phyloP scores from a whole-genome alignment of 2,329 filamentous ascomycete genomes.

The Cladosporium sp. region DNA sequence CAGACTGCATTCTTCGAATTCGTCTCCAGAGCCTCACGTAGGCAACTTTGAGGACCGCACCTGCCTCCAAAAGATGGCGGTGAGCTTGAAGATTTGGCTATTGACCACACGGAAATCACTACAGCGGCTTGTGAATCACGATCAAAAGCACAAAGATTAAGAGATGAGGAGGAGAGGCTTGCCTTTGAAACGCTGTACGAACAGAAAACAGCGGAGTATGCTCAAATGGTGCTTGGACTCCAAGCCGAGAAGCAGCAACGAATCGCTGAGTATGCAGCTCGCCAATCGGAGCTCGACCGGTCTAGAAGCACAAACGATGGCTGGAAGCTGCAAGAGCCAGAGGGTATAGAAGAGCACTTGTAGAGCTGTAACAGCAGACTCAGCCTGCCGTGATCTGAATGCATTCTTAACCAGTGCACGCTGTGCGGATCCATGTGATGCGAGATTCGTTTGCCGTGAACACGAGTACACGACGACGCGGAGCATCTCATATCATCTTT shows the following conservation, averaged over 20 bases:
- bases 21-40: background rate
- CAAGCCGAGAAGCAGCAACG: background rate
- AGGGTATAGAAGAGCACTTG: background rate
- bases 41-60: background rate
- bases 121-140: too few species aligned
- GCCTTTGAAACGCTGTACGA: conserved; percentile 7
- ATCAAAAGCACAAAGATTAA: too few species aligned
- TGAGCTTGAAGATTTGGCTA: too few species aligned
- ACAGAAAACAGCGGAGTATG: conserved; percentile 5
- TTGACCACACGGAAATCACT: too few species aligned
- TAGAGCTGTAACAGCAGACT: background rate
- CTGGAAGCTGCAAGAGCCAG: background rate
- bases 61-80: too few species aligned
- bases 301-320: conserved; percentile 3
- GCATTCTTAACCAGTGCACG: background rate
- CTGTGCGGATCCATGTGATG: background rate
- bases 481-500: background rate
- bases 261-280: background rate
- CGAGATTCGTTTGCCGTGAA: background rate
- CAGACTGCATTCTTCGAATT: background rate
- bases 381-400: background rate
- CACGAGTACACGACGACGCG: background rate
- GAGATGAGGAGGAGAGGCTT: background rate
- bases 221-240: background rate
- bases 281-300: background rate